Evolutionary conservation across 2,329 filamentous ascomycete species (phyloP).

Genomic region (Coleophoma eucalyptorum): DNA sequence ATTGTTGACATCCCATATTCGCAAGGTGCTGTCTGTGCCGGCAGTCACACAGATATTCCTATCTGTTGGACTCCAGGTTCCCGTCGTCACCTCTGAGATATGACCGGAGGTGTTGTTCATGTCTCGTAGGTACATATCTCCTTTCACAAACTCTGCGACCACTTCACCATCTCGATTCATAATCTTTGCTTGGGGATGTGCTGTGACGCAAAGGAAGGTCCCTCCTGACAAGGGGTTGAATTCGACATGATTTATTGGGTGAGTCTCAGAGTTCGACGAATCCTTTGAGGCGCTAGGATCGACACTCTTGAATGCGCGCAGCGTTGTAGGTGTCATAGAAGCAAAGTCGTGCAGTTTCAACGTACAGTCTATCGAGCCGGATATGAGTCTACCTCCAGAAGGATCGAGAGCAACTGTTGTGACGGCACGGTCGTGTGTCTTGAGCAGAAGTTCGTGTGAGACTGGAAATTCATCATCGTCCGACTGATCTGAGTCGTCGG

Average conservation of each 20-base stretch:
- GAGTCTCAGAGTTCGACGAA: constrained; percentile 71
- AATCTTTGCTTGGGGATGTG: constrained; percentile 86
- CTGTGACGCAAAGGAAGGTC: constrained; percentile 81
- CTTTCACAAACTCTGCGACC: constrained; percentile 87
- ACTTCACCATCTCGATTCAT: constrained; percentile 85
- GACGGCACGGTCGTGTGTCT: constrained; percentile 85
- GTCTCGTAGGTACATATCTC: constrained; percentile 96
- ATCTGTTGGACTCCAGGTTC: constrained; percentile 87
- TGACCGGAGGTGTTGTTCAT: constrained; percentile 98
- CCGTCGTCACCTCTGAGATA: constrained; percentile 84
- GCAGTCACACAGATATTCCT: constrained; percentile 84
- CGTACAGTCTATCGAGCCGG: constrained; percentile 87
- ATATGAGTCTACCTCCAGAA: constrained; percentile 78
- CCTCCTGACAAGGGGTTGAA: constrained; percentile 82
- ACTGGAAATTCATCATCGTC: constrained; percentile 88
- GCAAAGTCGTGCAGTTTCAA: constrained; percentile 94
- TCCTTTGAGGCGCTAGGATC: constrained; percentile 79
- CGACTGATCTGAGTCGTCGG: constrained; percentile 55
- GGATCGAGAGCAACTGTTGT: constrained; percentile 83
- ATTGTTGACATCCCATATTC: constrained; percentile 96
- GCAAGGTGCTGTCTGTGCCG: constrained; percentile 88
- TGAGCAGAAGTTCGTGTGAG: constrained; percentile 88
- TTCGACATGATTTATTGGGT: constrained; percentile 80
- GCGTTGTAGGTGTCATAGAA: constrained; percentile 90
- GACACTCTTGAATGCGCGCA: constrained; percentile 88